Conservation (phyloP, 805 yeast species). For the Barnettozyma sp. region DNA sequence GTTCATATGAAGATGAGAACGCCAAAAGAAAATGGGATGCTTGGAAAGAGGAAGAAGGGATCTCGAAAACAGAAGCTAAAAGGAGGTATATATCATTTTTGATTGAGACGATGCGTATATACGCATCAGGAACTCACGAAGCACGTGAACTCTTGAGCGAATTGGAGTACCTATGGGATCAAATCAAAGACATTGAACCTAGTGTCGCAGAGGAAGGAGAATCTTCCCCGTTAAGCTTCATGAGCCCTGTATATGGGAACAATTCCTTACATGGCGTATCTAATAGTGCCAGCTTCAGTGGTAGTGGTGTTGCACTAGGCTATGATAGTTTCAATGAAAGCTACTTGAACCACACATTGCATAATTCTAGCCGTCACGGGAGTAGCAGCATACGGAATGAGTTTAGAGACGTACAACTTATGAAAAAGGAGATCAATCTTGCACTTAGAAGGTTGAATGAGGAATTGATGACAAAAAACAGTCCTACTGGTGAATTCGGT, state of each 20-base stretch:
- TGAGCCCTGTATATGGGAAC: slow-evolving; percentile 7
- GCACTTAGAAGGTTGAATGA: slow-evolving; percentile 22
- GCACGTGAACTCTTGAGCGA: slow-evolving; percentile 60
- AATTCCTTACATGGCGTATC: slow-evolving; percentile 3
- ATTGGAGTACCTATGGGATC: slow-evolving; percentile 70
- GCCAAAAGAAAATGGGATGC: slow-evolving; percentile 78
- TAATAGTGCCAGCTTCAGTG: slow-evolving; percentile 7
- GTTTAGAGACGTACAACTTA: slow-evolving; percentile 16
- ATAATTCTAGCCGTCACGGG: slow-evolving; percentile 2
- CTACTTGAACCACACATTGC: slow-evolving; percentile 7
- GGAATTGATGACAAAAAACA: slow-evolving; percentile 17
- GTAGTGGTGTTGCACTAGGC: slow-evolving; percentile 5
- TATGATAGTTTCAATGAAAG: slow-evolving; percentile 10
- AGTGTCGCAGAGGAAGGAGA: slow-evolving; percentile 6
- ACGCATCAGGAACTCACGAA: slow-evolving; percentile 61
- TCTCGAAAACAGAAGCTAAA: slow-evolving; percentile 66
- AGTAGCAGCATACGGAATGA: slow-evolving; percentile 13
- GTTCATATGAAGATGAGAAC: slow-evolving; percentile 53
- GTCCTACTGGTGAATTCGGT: slow-evolving; percentile 7
- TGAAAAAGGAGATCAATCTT: slow-evolving; percentile 23
- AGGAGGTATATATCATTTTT: slow-evolving; percentile 58
- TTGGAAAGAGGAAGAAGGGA: slow-evolving; percentile 71
- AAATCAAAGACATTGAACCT: slow-evolving; percentile 42
- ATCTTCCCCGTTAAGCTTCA: slow-evolving; percentile 3
- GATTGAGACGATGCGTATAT: slow-evolving; percentile 64